Evolutionary conservation across 495 filamentous ascomycete species (phyloP).

Genomic region (Xanthoparmelia taractica): DNA sequence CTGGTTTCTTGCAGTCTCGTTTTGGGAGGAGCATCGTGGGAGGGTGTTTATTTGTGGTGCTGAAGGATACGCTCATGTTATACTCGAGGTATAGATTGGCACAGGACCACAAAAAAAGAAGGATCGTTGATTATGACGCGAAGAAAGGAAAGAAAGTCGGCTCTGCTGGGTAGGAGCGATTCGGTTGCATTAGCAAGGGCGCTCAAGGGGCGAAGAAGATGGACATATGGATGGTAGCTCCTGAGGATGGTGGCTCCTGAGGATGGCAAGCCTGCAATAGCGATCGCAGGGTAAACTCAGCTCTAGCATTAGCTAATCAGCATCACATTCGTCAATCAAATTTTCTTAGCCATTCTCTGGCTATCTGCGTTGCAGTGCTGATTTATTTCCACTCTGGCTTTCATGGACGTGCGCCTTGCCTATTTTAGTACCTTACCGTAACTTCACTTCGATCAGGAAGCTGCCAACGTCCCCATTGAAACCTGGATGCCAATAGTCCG

Average conservation of each 20-base stretch:
- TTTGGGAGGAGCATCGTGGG: slow-evolving; percentile 78
- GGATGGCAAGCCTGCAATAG: background rate
- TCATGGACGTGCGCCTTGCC: background rate
- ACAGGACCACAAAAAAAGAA: slow-evolving; percentile 56
- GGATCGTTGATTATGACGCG: slow-evolving; percentile 57
- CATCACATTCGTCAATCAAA: background rate
- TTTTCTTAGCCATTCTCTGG: background rate
- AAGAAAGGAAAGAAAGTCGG: slow-evolving; percentile 25
- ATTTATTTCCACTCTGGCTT: too few species aligned
- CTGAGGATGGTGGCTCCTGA: too few species aligned
- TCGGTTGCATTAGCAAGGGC: slow-evolving; percentile 6
- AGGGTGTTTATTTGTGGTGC: slow-evolving; percentile 69
- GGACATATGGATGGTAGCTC: background rate
- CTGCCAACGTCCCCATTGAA: background rate
- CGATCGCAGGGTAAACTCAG: background rate
- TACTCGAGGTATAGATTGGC: slow-evolving; percentile 70
- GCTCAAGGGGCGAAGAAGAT: background rate
- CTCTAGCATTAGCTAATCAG: background rate
- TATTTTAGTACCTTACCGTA: background rate
- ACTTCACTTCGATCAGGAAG: background rate
- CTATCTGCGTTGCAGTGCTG: too few species aligned
- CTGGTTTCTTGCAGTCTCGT: slow-evolving; percentile 60
- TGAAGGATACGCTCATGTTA: slow-evolving; percentile 66
- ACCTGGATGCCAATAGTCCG: background rate
- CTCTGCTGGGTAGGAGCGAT: background rate